Base-by-base conservation (phyloP, 1,284 basidiomycete genomes). In the Boletus mariae region DNA sequence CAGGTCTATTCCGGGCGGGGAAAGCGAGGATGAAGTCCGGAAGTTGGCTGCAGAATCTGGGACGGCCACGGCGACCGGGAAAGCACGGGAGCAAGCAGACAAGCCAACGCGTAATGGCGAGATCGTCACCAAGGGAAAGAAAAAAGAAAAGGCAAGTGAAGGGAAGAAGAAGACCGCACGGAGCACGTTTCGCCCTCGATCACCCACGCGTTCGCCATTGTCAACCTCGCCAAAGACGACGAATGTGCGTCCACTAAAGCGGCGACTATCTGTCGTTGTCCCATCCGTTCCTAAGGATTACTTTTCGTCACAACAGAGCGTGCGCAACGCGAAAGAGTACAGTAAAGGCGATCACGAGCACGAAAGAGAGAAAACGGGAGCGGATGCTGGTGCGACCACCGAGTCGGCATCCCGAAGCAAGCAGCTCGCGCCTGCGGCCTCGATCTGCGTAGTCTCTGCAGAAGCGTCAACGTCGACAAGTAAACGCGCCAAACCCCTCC, bases 251-350 rank as follows among this genome's bases (percentile, higher is more conserved):
- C 47, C 42, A 3, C 50, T 42, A 0, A 70, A 66, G 35, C 62
- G 57, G 17, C 54, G 50, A 37, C 32, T 70, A 2, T 68, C 66
- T 4, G 67, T 71, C 15, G n/a, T 70, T 1, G 46, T 71, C 12
- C 66, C 66, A 10, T 32, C 62, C 4, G 34, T 69, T 0, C 57
- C 67, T 10, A 50, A 56, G 35, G 62, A 68, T 2, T 67, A 70
- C 20, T 61, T 71, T 28, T 62, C 62, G 5, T 60, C 67, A 5
- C 60, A 43, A 13, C 26, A 54, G 28, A 44, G 52, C 17, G 13
- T 11, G 17, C 42, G 17, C 5, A 11, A 15, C 23, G 25, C 13
- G 17, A 1, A 3, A 4, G 45, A 46, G 3, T 43, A 43, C 9
- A 40, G 7, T 10, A 34, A 47, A 5, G 34, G 9, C 3, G n/a